phyloP scores from a whole-genome alignment of 352 stramenopile genomes.

The Phytophthora europaea region DNA sequence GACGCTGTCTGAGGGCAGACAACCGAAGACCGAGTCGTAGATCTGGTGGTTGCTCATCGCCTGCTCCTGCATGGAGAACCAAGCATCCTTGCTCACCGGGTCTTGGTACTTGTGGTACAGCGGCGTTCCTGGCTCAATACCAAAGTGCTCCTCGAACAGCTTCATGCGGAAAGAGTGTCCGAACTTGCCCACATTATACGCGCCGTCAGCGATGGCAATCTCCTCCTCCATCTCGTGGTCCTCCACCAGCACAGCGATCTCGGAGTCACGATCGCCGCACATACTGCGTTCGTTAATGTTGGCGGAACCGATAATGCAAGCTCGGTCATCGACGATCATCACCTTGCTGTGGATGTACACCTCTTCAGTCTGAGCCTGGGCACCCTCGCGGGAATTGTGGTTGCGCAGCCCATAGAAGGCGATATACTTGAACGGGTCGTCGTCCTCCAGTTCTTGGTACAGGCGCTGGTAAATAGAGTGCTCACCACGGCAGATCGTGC shows the following conservation, averaged over 20 bases:
- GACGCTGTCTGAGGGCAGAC: conserved; percentile 81
- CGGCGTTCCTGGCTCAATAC: conserved; percentile 50
- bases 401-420: conserved; percentile 87
- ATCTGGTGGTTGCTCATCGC: conserved; percentile 87
- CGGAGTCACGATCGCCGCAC: conserved; percentile 88
- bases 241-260: conserved; percentile 89
- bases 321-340: conserved; percentile 90
- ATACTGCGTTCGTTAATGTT: conserved; percentile 93
- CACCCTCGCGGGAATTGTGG: conserved; percentile 50
- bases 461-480: conserved; percentile 87
- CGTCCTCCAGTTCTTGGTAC: conserved; percentile 76
- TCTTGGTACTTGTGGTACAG: conserved; percentile 73
- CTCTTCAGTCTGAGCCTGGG: conserved; percentile 71
- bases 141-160: conserved; percentile 90
- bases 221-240: conserved; percentile 76
- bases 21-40: conserved; percentile 87
- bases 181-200: conserved; percentile 80
- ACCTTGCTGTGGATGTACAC: conserved; percentile 94
- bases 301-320: conserved; percentile 84
- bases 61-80: conserved; percentile 89
- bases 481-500: conserved; percentile 84
- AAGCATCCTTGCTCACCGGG: conserved; percentile 68
- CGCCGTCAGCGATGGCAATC: conserved; percentile 54
- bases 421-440: conserved; percentile 91
- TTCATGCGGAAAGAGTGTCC: conserved; percentile 89